Evolutionary conservation across 2,329 filamentous ascomycete genomes (phyloP), one percentile per base, ranked within the genome.

Genomic region (Trichoderma harzianum): DNA sequence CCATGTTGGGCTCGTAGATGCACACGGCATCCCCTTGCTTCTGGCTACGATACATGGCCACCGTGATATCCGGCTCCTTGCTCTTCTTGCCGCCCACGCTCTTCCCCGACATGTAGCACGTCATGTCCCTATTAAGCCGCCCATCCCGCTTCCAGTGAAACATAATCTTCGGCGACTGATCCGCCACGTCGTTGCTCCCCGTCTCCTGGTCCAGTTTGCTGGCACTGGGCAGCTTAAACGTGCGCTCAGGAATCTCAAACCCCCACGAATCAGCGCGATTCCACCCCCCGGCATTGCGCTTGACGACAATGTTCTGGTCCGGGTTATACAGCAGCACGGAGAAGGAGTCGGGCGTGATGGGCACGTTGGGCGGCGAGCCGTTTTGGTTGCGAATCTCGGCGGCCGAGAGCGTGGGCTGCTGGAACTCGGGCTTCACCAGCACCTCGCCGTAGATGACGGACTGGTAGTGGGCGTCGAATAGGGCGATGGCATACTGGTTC

Each of bases 141-240:
- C 94, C 91, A 80, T 98, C 95, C 77, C 91, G 92, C 80, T 93
- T 93, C 95, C 95, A 98, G 57, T 89, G 91, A 79, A 98, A 97
- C 76, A 91, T 88, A 73, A 97, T 86, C 77, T 93, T 93, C 5
- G 95, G 94, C 0, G 90, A 89, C 32, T 87, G 76, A 79, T 90
- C 83, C 78, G 78, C 74, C 5, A 81, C 73, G 14, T 76, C 74
- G 2, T 78, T 72, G 73, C 74, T 74, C 81, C 85, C 65, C 0
- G 90, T 88, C 75, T 90, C 91, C 63, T 91, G 89, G 79, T 98
- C 96, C 58, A 99, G 85, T 63, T 88, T 88, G 51, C 93, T 96
- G 1, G 87, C 84, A 14, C 93, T 97, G 0, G 96, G 96, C 69
- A 90, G 85, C 34, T 92, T 89, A 80, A 99, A 99, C 30, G 91